Percentiles rank a stretch among this genome's conserved stretches.
These are phyloP conservation scores for Camelina neglecta DNA, from an alignment of 345 rosid species.

Conservation along the genomic window DNA sequence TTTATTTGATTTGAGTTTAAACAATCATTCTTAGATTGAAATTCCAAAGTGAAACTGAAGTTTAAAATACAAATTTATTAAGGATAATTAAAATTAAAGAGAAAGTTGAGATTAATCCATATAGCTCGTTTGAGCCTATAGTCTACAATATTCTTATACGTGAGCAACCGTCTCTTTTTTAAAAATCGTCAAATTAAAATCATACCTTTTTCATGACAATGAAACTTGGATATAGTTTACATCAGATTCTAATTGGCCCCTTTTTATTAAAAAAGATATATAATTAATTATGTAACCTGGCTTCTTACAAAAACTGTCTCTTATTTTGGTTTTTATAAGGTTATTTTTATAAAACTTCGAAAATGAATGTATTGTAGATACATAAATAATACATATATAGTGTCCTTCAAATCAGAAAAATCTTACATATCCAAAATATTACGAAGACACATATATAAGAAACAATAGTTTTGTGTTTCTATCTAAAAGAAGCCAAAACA, in stretches of 20 bases:
- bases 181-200: neutral
- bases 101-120: neutral
- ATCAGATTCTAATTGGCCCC: neutral
- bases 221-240: neutral
- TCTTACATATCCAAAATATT: no score
- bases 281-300: neutral
- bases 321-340: neutral
- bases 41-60: neutral
- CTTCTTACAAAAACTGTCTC: neutral
- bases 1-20: slow-evolving; percentile 24
- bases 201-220: neutral
- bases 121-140: neutral
- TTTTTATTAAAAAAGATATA: neutral
- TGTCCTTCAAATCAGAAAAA: neutral
- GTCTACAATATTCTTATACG: slow-evolving; percentile 3
- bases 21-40: neutral
- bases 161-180: neutral
- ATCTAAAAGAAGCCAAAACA: no score
- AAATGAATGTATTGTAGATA: neutral
- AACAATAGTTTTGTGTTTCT: no score
- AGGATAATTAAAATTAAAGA: neutral
- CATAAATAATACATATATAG: neutral
- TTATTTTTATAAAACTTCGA: neutral
- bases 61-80: neutral
- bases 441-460: no score